Conservation (phyloP, 2,329 filamentous ascomycete species). For the Aspergillus puulaauensis region DNA sequence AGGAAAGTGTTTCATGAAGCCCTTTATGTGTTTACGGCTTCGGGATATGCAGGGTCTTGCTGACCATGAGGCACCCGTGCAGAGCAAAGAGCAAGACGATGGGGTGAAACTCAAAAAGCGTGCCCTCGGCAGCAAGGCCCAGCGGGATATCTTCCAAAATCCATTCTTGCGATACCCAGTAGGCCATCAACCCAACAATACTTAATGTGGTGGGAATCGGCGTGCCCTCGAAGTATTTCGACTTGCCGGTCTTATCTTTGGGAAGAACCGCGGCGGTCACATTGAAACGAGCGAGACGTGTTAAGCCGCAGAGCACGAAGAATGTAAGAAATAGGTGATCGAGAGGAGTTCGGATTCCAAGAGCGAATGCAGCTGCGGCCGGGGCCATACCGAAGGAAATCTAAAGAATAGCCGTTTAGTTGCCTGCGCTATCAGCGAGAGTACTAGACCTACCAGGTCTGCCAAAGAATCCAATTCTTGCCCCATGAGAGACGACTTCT, state of each 20-base stretch:
- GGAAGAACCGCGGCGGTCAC: slow-evolving; percentile 87
- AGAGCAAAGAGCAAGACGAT: slow-evolving; percentile 75
- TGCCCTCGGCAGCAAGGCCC: slow-evolving; percentile 67
- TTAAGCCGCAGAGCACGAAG: slow-evolving; percentile 93
- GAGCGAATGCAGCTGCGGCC: slow-evolving; percentile 80
- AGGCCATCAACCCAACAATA: slow-evolving; percentile 81
- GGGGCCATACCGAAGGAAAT: slow-evolving; percentile 94
- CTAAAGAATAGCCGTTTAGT: slow-evolving; percentile 46
- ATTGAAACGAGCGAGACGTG: slow-evolving; percentile 93
- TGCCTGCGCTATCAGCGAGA: slow-evolving; percentile 1
- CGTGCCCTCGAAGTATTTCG: slow-evolving; percentile 93
- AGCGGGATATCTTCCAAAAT: slow-evolving; percentile 75
- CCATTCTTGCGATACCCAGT: slow-evolving; percentile 81
- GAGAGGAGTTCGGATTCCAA: slow-evolving; percentile 79
- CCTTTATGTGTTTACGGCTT: slow-evolving; percentile 59
- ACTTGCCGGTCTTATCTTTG: slow-evolving; percentile 89
- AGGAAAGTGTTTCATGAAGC: slow-evolving; percentile 16
- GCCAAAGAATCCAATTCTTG: slow-evolving; percentile 95
- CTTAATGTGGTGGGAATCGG: slow-evolving; percentile 88
- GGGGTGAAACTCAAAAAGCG: slow-evolving; percentile 79
- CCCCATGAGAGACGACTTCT: slow-evolving; percentile 96
- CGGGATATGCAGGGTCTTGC: slow-evolving; percentile 90
- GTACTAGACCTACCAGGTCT: slow-evolving; percentile 69
- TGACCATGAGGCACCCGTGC: slow-evolving; percentile 94
- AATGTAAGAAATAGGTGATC: slow-evolving; percentile 80